phyloP scores from a whole-genome alignment of 257 asterid genomes.

The Solanum ahanhuiri region DNA sequence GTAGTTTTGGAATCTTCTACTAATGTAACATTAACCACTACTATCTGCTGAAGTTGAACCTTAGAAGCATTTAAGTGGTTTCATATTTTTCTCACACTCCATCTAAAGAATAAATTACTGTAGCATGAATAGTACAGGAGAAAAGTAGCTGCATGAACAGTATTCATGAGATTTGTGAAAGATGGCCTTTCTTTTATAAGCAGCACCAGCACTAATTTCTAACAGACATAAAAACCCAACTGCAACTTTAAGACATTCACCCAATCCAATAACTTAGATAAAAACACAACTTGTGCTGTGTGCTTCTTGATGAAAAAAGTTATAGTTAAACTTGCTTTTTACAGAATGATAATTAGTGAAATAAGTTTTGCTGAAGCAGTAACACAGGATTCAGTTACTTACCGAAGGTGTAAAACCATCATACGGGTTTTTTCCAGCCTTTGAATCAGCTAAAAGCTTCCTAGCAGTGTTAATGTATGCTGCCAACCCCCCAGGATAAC shows the following conservation, averaged over 20 bases:
- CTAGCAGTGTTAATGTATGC: slow-evolving; percentile 78
- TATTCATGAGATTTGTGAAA: neutral
- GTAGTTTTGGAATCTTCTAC: neutral
- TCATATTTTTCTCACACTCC: neutral
- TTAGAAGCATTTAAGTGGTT: neutral
- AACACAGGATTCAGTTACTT: slow-evolving; percentile 24
- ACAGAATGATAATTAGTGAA: neutral
- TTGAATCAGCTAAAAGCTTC: slow-evolving; percentile 88
- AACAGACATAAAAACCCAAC: neutral
- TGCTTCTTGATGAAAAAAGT: neutral
- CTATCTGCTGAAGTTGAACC: neutral
- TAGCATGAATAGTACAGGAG: neutral
- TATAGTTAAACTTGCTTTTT: neutral
- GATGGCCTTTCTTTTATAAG: neutral
- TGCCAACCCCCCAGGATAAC: slow-evolving; percentile 82
- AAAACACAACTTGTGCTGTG: neutral
- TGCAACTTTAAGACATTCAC: neutral
- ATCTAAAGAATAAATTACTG: neutral
- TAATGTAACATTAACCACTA: neutral
- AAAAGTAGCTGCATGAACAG: neutral
- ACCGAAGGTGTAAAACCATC: slow-evolving; percentile 96
- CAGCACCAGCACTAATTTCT: neutral
- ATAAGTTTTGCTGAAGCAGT: neutral
- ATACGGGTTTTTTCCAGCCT: slow-evolving; percentile 90
- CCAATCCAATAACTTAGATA: neutral